Conservation (phyloP, 169 alveolate genomes). For the Theileria luwenshuni region DNA sequence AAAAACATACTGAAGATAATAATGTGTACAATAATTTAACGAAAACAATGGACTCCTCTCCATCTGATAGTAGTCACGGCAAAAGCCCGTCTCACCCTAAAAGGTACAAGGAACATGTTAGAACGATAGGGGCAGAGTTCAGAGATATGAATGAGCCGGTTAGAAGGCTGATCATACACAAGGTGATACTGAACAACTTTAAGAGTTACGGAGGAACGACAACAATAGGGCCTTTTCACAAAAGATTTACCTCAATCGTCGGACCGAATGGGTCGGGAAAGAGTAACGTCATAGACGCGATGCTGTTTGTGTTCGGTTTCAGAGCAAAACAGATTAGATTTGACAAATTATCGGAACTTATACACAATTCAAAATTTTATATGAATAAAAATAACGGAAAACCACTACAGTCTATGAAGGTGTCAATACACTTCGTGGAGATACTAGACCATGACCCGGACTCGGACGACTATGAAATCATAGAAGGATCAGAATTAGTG, state of each 20-base stretch:
- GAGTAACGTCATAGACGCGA: slow-evolving; percentile 97
- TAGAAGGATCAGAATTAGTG: slow-evolving; percentile 64
- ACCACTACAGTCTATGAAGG: slow-evolving; percentile 83
- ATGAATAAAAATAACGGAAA: slow-evolving; percentile 65
- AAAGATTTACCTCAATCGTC: slow-evolving; percentile 89
- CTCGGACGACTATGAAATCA: slow-evolving; percentile 52
- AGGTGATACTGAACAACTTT: slow-evolving; percentile 91
- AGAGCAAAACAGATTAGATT: slow-evolving; percentile 96
- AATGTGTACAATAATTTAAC: slow-evolving; percentile 10
- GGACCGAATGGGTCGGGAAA: slow-evolving; percentile 99
- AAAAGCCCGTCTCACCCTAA: slow-evolving; percentile 5
- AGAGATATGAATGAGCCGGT: slow-evolving; percentile 48
- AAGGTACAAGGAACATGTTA: slow-evolving; percentile 42
- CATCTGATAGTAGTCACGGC: slow-evolving; percentile 3
- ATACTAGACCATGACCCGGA: slow-evolving; percentile 79
- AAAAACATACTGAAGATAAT: background rate
- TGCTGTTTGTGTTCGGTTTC: slow-evolving; percentile 97
- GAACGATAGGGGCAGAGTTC: slow-evolving; percentile 63
- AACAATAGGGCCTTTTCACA: slow-evolving; percentile 93
- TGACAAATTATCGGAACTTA: slow-evolving; percentile 90
- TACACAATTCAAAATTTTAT: slow-evolving; percentile 90
- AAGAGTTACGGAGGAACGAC: slow-evolving; percentile 93
- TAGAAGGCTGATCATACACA: slow-evolving; percentile 84
- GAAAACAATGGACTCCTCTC: slow-evolving; percentile 5
- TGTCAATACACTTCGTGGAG: slow-evolving; percentile 89